Base-by-base conservation (phyloP, 768 basidiomycete genomes). In the Serendipita vermifera region DNA sequence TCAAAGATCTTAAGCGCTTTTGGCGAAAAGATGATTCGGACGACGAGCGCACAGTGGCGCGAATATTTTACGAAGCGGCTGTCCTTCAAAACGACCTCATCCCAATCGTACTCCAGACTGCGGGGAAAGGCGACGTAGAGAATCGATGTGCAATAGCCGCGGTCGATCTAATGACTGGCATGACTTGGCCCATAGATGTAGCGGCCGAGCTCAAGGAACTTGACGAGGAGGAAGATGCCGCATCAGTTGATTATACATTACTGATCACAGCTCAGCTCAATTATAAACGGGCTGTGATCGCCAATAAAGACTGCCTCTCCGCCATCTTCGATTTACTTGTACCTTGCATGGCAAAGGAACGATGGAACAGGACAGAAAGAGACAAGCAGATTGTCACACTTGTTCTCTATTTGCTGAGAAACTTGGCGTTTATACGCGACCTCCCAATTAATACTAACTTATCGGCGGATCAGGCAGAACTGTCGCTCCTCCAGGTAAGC, bases 141-240 rank as follows among this genome's bases (percentile, higher is more conserved):
- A 87, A 91, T 68, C 86, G 83, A 62, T 75, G 87, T 46, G 89
- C 88, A 0, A 77, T 94, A 26, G 79, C 83, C 0, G 85, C 83
- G 60, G 83, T 82, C 5, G 96, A 98, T 66, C 73, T 99, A 22
- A 83, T 98, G 66, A 87, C 90, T 0, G 92, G 93, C 0, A 88
- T 99, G 87, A 98, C 94, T 1, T 99, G 96, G 96, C 96, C 96
- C 0, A 94, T 99, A 55, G 89, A 98, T 68, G 74, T 98, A 60
- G 87, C 90, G 0, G 87, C 89, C 63, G 96, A 98, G 69, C 74
- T 99, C 60, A 87, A 85, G 63, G 96, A 98, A 64, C 79, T 97
- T 55, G 83, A 86, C 65, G 66, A 71, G 32, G 87, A 91, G 39
- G 87, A 84, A 35, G 67, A 67, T 38, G 87, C 87, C 68, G 80